Percentiles rank a stretch among this genome's conserved stretches.
phyloP scores from a whole-genome alignment of 1,139 yeast species.

The Kazachstania sp. region DNA sequence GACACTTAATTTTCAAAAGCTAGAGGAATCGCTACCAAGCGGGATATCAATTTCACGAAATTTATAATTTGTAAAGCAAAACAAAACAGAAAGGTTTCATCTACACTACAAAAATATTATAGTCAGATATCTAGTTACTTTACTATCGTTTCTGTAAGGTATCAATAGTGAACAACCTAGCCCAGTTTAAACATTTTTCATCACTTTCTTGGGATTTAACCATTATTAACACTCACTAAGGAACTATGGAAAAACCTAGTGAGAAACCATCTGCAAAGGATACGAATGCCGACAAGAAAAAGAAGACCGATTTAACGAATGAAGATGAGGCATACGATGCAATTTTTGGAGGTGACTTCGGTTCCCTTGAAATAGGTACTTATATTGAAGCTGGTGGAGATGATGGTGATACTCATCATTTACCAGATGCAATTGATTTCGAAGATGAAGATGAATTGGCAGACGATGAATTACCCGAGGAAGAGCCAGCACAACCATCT shows the following conservation, averaged over 20 bases:
- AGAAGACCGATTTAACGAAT: conserved; percentile 22
- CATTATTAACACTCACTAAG: neutral
- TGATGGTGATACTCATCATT: conserved; percentile 46
- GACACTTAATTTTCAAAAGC: neutral
- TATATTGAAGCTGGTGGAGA: conserved; percentile 22
- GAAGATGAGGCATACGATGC: conserved; percentile 36
- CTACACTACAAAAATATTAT: too few relatives aligned
- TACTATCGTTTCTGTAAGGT: too few relatives aligned
- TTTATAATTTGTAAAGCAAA: too few relatives aligned
- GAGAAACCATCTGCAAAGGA: neutral
- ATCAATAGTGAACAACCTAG: too few relatives aligned
- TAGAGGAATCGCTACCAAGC: neutral
- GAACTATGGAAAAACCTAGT: neutral
- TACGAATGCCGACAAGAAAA: neutral
- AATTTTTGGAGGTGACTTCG: conserved; percentile 32
- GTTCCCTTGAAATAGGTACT: conserved; percentile 31
- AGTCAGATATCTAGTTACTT: too few relatives aligned
- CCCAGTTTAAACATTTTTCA: too few relatives aligned
- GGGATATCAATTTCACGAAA: too few relatives aligned
- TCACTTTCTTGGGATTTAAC: neutral
- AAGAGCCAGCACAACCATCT: neutral
- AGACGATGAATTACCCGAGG: conserved; percentile 39
- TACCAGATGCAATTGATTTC: conserved; percentile 90
- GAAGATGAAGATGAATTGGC: conserved; percentile 95
- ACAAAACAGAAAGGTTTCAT: too few relatives aligned